Evolutionary conservation across 768 basidiomycete species (phyloP), one percentile per base, ranked within the genome.

Genomic region (Neoboletus magnificus): DNA sequence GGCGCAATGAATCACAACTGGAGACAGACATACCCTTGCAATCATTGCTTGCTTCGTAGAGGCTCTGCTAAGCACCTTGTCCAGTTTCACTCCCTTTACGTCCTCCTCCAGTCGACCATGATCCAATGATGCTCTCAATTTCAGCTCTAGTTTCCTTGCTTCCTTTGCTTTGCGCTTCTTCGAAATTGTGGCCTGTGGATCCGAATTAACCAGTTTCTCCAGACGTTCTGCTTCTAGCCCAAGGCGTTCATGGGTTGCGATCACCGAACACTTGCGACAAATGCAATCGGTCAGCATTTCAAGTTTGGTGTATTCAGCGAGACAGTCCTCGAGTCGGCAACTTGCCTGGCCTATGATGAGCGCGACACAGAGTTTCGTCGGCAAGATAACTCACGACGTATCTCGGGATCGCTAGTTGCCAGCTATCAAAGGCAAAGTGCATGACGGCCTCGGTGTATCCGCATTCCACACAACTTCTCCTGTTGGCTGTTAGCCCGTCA

Each of bases 391-490:
- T 64, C 70, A 89, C 86, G 33, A 75, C 74, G 47, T 81, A 71
- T 64, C 82, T 76, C 20, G 91, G 91, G 15, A 93, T 74, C 29
- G 86, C 79, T 41, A 95, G 74, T 68, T 91, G 88, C 84, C 89
- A 85, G 63, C 85, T 92, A 67, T 94, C 89, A 60, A 94, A 87
- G 2, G 86, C 77, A 67, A 93, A 95, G 68, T 89, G 93, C 87
- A 90, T 93, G 58, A 93, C 93, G 4, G 93, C 90, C 66, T 95
- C 93, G 15, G 92, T 93, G 68, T 96, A 98, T 18, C 92, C 93
- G 66, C 96, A 98, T 48, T 83, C 79, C 45, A 90, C 79, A 64
- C 96, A 98, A 59, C 89, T 91, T 55, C 94, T 77, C 57, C 93
- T 75, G 63, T 96, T 93, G 2, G 95, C 93, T 2, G 93, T 93